Evolutionary conservation across 2,329 filamentous ascomycete genomes (phyloP).

Genomic region (Clarireedia paspali): DNA sequence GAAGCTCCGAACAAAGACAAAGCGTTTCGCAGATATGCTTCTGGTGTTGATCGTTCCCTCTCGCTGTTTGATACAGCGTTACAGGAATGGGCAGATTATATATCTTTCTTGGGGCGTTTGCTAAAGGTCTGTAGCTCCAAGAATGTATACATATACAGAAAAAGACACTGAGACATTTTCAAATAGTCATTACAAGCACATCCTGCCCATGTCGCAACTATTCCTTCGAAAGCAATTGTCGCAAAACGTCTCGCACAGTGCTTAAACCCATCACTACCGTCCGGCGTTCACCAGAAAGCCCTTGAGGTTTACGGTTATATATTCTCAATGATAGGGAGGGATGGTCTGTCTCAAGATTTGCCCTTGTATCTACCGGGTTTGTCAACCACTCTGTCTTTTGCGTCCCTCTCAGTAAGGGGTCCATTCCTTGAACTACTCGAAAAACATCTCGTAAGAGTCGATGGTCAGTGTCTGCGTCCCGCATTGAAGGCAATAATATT

Average conservation of each 20-base stretch:
- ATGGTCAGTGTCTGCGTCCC: slow-evolving; percentile 66
- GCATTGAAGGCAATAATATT: slow-evolving; percentile 87
- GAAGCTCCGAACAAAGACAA: slow-evolving; percentile 53
- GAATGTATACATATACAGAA: slow-evolving; percentile 7
- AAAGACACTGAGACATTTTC: slow-evolving; percentile 22
- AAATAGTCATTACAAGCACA: slow-evolving; percentile 78
- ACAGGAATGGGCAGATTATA: slow-evolving; percentile 99
- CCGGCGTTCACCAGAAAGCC: slow-evolving; percentile 94
- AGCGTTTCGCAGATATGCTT: slow-evolving; percentile 79
- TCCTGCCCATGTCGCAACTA: slow-evolving; percentile 59
- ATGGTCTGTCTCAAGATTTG: slow-evolving; percentile 74
- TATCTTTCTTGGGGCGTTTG: slow-evolving; percentile 86
- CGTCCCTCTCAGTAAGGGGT: slow-evolving; percentile 82
- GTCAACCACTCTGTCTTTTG: slow-evolving; percentile 84
- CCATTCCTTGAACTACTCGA: slow-evolving; percentile 81
- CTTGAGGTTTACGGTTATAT: slow-evolving; percentile 89
- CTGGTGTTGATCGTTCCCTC: slow-evolving; percentile 78
- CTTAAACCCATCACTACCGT: slow-evolving; percentile 84
- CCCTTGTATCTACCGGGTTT: slow-evolving; percentile 85
- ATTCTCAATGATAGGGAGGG: slow-evolving; percentile 76
- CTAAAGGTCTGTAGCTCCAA: slow-evolving; percentile 58
- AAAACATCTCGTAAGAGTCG: slow-evolving; percentile 65
- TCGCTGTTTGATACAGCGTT: slow-evolving; percentile 85
- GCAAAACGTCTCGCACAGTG: slow-evolving; percentile 93
- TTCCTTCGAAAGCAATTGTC: slow-evolving; percentile 76